These are phyloP conservation scores for Pythium utonaiense DNA, from an alignment of 352 stramenopile species.

Conservation along the genomic window DNA sequence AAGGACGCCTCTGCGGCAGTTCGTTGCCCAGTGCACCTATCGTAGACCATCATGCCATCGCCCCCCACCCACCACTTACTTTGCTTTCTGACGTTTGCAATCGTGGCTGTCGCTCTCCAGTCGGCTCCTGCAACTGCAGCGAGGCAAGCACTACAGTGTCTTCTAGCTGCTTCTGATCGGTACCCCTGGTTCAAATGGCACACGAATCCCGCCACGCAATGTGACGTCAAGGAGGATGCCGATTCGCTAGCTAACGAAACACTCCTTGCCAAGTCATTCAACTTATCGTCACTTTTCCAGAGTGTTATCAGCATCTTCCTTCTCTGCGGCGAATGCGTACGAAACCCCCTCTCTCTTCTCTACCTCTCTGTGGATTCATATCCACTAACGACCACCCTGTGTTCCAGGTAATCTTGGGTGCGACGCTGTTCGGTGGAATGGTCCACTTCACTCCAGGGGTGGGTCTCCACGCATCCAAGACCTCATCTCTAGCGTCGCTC, in stretches of 20 bases:
- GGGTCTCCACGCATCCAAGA: neutral
- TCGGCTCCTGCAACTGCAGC: neutral
- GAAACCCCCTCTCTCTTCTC: neutral
- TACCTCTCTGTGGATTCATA: neutral
- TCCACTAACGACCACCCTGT: neutral
- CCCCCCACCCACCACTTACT: neutral
- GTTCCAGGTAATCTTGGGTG: conserved; percentile 11
- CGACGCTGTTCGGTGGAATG: conserved; percentile 8
- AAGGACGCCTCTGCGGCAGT: too few species aligned
- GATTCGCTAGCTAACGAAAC: too few species aligned
- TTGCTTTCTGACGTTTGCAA: neutral
- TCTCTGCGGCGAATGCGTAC: conserved; percentile 18
- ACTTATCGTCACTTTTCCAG: neutral
- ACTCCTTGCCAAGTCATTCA: neutral
- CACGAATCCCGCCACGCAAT: neutral
- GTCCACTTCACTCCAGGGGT: conserved; percentile 4
- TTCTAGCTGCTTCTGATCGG: neutral
- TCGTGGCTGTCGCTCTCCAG: neutral
- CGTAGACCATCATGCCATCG: neutral
- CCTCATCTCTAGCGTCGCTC: neutral
- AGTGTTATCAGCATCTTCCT: conserved; percentile 7
- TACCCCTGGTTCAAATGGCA: neutral
- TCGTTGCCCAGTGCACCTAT: neutral
- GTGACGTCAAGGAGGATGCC: too few species aligned
- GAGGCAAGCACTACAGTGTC: neutral